These are phyloP conservation scores for Colletotrichum tropicicola DNA, from an alignment of 2,329 filamentous ascomycete species.

Conservation along the genomic window DNA sequence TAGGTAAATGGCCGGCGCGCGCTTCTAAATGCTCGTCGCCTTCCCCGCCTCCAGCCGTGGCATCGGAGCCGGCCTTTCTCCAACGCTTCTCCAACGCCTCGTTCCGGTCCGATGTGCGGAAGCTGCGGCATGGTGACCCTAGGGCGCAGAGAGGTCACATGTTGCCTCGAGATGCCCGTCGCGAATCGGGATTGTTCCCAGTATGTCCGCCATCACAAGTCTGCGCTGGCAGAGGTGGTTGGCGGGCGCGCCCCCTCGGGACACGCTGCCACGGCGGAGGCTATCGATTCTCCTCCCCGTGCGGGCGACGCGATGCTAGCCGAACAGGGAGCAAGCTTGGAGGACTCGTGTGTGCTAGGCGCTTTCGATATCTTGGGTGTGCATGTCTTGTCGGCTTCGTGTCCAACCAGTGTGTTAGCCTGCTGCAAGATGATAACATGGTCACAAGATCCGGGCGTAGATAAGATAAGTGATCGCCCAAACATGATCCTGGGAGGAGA, in stretches of 20 bases:
- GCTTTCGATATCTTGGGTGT: neutral
- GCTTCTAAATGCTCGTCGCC: conserved; percentile 4
- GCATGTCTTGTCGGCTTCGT: neutral
- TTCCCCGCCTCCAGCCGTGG: conserved; percentile 5
- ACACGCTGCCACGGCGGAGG: neutral
- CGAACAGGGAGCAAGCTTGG: conserved; percentile 11
- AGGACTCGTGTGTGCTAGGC: neutral
- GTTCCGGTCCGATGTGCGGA: conserved; percentile 22
- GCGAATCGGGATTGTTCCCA: neutral
- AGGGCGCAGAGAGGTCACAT: neutral
- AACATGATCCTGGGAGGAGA: neutral
- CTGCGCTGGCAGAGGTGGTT: neutral
- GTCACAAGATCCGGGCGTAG: neutral
- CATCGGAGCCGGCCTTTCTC: neutral
- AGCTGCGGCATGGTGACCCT: conserved; percentile 20
- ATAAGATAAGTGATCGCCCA: conserved; percentile 5
- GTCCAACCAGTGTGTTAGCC: neutral
- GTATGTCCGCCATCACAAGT: neutral
- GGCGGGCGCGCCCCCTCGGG: neutral
- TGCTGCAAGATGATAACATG: neutral
- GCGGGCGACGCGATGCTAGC: neutral
- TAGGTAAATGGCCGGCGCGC: neutral
- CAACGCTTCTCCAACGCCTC: conserved; percentile 2
- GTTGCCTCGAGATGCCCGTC: neutral
- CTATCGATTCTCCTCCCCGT: neutral